Evolutionary conservation across 345 rosid genomes (phyloP), one percentile per base, ranked within the genome.

Genomic region (Geranium rotundifolium): DNA sequence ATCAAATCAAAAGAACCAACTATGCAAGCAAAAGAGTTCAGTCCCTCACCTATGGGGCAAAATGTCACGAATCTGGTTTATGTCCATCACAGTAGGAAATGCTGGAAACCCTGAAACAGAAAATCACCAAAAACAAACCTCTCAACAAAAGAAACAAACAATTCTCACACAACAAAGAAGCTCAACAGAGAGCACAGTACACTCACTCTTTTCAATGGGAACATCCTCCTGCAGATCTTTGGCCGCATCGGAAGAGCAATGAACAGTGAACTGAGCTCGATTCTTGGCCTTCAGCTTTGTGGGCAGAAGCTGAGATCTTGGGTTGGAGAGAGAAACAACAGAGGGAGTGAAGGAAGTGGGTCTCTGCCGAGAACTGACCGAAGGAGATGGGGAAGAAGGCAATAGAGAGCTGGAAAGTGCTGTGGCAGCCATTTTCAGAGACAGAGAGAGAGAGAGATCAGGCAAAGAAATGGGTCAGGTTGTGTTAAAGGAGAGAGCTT

Each of bases 1-100:
- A 4, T 34, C 3, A 4, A 34, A 34, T 4, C 41, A 5, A 34
- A 34, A 34, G 41, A 34, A 34, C 7, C 41, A 34, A 34, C 27
- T 34, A 34, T 34, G 41, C 41, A 34, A 46, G 16, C 52, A 46
- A 4, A 46, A 46, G 52, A 12, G 6, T 14, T 0, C 52, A 46
- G 50, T 7, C 52, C 3, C 55, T 57, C 20, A 88, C 97, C 99
- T 80, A 76, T 93, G 97, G 18, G 97, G 99, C 66, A 93, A 74
- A 72, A 93, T 88, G 59, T 90, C 92, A 66, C 77, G 85, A 67
- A 93, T 90, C 87, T 85, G 83, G 70, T 93, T 90, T 55, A 90
- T 85, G 65, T 93, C 96, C 90, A 93, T 80, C 69, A 93, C 96
- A 19, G 81, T 79, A 57, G 89, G 93, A 72, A 73, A 86, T 46